Evolutionary conservation across 768 basidiomycete species (phyloP).

Genomic region (Psilocybe cubensis): DNA sequence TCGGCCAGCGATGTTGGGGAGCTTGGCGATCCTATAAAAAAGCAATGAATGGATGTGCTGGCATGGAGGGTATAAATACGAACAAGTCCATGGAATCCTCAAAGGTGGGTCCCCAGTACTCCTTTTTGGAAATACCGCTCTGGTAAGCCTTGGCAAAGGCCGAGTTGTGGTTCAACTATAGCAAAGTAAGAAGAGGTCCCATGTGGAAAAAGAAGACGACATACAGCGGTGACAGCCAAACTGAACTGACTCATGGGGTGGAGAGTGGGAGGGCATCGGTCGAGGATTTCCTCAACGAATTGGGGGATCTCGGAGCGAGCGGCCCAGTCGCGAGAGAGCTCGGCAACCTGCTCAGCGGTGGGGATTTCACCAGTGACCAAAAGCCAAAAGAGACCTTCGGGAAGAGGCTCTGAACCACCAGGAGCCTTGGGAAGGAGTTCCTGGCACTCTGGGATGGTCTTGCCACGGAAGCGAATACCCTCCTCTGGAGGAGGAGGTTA

Average conservation of each 20-base stretch:
- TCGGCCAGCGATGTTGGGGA: slow-evolving; percentile 94
- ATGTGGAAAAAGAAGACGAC: slow-evolving; percentile 23
- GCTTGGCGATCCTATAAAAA: slow-evolving; percentile 83
- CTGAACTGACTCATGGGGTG: slow-evolving; percentile 99
- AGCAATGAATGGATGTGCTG: slow-evolving; percentile 4
- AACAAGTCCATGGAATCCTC: slow-evolving; percentile 91
- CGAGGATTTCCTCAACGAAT: slow-evolving; percentile 96
- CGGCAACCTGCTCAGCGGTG: slow-evolving; percentile 84
- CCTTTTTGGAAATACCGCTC: slow-evolving; percentile 89
- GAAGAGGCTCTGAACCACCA: slow-evolving; percentile 88
- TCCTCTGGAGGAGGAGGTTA: slow-evolving; percentile 58
- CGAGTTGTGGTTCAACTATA: slow-evolving; percentile 89
- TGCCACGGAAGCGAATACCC: slow-evolving; percentile 98
- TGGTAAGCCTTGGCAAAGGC: slow-evolving; percentile 96
- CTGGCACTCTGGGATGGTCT: slow-evolving; percentile 91
- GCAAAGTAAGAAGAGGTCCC: neutral
- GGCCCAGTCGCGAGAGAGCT: slow-evolving; percentile 93
- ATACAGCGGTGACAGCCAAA: slow-evolving; percentile 90
- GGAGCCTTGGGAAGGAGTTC: slow-evolving; percentile 87
- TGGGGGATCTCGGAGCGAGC: slow-evolving; percentile 89
- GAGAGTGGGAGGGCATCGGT: slow-evolving; percentile 89
- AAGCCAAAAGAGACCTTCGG: slow-evolving; percentile 95
- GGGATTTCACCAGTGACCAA: slow-evolving; percentile 95
- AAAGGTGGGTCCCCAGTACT: slow-evolving; percentile 95
- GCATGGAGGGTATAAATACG: slow-evolving; percentile 14